Conservation (phyloP, 2,329 filamentous ascomycete species). For the Lanzia echinophila region DNA sequence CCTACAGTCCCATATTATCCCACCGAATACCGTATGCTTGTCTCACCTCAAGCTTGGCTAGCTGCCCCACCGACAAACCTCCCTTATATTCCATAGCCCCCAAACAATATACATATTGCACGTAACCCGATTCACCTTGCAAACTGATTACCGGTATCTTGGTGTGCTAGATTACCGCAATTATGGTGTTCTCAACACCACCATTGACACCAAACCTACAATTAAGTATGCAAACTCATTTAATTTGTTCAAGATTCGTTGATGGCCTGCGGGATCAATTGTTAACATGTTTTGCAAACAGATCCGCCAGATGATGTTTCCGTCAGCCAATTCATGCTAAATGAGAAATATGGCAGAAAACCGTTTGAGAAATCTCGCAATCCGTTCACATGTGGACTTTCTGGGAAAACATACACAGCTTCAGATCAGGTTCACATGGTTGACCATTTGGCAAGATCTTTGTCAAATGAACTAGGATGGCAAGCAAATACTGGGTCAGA, state of each 20-base stretch:
- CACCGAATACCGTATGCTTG: too few relatives aligned
- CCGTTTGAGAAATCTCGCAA: slow-evolving; percentile 56
- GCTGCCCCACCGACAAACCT: too few relatives aligned
- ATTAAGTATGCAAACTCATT: slow-evolving; percentile 36
- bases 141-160: not conserved
- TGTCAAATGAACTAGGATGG: slow-evolving; percentile 67
- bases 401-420: slow-evolving; percentile 59
- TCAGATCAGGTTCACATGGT: slow-evolving; percentile 58
- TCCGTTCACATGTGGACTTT: slow-evolving; percentile 72
- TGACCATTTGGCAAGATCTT: slow-evolving; percentile 58
- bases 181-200: slow-evolving; percentile 48
- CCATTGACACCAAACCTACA: slow-evolving; percentile 55
- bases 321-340: slow-evolving; percentile 69
- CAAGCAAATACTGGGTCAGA: slow-evolving; percentile 62
- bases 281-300: slow-evolving; percentile 9
- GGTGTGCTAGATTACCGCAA: not conserved
- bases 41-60: too few relatives aligned
- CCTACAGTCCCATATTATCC: too few relatives aligned
- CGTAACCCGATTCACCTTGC: not conserved
- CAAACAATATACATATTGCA: not conserved
- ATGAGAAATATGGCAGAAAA: slow-evolving; percentile 61
- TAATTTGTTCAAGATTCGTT: not conserved
- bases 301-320: slow-evolving; percentile 61
- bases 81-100: too few relatives aligned
- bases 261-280: not conserved